These are phyloP conservation scores for Monascus ruber DNA, from an alignment of 2,329 filamentous ascomycete species.

Conservation along the genomic window DNA sequence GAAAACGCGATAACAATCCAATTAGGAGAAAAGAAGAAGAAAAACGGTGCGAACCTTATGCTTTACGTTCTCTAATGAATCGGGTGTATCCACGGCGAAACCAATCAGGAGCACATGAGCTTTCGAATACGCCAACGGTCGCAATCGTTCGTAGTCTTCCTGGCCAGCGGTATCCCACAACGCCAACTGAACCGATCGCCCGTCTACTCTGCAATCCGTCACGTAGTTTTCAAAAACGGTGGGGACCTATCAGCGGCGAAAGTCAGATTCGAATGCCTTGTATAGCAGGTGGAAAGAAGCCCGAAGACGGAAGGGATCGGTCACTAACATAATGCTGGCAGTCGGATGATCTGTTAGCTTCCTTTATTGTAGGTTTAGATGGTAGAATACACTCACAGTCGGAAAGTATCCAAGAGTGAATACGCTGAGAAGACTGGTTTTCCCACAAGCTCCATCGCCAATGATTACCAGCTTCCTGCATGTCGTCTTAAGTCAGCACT, in stretches of 20 bases:
- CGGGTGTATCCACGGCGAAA: conserved; percentile 87
- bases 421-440: conserved; percentile 92
- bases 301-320: not conserved
- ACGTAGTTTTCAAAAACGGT: conserved; percentile 99
- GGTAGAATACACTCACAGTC: conserved; percentile 54
- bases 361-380: no score
- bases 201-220: conserved; percentile 95
- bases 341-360: no score
- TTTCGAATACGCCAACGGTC: conserved; percentile 90
- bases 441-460: conserved; percentile 93
- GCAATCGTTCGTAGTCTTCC: conserved; percentile 93
- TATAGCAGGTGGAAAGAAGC: conserved; percentile 6
- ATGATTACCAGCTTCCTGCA: conserved; percentile 90
- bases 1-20: not conserved
- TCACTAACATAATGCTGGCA: conserved; percentile 35
- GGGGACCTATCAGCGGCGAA: conserved; percentile 52
- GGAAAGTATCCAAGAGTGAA: conserved; percentile 98
- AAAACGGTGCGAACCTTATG: conserved; percentile 61
- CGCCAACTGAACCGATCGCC: conserved; percentile 94
- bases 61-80: conserved; percentile 95
- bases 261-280: conserved; percentile 2
- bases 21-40: conserved; percentile 10
- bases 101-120: conserved; percentile 95
- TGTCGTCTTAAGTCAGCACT: conserved; percentile 8
- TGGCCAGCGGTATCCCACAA: conserved; percentile 99